Evolutionary conservation across 75 land plant genomes (phyloP), one percentile per base, ranked within the genome.

Genomic region (Cupressus sempervirens): DNA sequence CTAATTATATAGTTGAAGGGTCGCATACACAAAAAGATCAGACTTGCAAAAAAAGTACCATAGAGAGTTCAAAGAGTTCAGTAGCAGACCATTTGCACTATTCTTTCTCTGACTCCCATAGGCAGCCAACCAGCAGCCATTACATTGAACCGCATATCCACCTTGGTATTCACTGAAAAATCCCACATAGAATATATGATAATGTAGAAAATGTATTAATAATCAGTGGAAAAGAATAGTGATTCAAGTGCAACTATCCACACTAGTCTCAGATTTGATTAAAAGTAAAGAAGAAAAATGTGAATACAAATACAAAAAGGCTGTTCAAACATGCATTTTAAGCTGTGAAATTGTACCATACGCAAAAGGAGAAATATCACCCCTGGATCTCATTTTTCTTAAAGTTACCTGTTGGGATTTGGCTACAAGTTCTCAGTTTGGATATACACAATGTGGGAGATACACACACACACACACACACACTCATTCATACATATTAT

Each of bases 141-240:
- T 15, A 98, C 98, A 86, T 98, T 94, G 87, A 98, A 98, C 30
- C 99, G 96, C 99, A 98, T 98, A 89, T 98, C 99, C 82, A 98
- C 99, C 90, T 98, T 98, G 1, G 98, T 98, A 82, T 93, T 98
- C 86, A 98, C 99, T 96, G 92, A 26, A 23, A 85, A 79, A 45
- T n/a, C 41, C 81, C n/a, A 45, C 45, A 23, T n/a, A 45, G 4
- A 62, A 62, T 79, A 79, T 79, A 45, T 43, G 48, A 41, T 79
- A 45, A 43, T 48, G 29, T 26, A 26, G 20, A 79, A 3, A 79
- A 43, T n/a, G 81, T 45, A 7, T 43, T 79, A 79, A 26, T 43
- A 79, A n/a, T 15, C 67, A n/a, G 8, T 62, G 32, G 46, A 15
- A 10, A 45, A 45, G 81, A 79, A 79, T 48, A 79, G 45, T 43